Percentiles rank a stretch among this genome's conserved stretches.
Conservation (phyloP, 306 rosid genomes). For the Vigna radiata region DNA sequence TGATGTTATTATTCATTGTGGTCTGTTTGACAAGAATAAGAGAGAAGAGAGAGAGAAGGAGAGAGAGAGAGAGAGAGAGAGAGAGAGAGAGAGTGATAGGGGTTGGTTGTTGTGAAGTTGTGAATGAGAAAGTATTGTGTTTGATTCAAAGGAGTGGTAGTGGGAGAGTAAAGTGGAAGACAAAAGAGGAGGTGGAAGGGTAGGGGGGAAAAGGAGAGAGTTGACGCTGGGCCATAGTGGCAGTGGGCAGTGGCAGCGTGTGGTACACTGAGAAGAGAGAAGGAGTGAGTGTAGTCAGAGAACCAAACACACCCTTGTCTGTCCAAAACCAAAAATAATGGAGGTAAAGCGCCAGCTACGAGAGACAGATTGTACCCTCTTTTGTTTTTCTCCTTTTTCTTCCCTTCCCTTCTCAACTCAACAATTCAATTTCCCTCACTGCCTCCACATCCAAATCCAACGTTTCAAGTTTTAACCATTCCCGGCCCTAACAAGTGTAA, state of each 20-base stretch:
- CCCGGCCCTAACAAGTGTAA: slow-evolving; percentile 31
- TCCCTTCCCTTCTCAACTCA: not conserved
- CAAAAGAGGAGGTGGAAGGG: slow-evolving; percentile 29
- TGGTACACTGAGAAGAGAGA: slow-evolving; percentile 18
- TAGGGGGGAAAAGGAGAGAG: slow-evolving; percentile 60
- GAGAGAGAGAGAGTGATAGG: not conserved
- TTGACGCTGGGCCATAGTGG: slow-evolving; percentile 77
- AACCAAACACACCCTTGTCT: slow-evolving; percentile 17
- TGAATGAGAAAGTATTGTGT: not conserved
- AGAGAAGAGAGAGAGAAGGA: not conserved
- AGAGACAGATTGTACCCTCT: not conserved
- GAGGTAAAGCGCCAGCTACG: slow-evolving; percentile 25
- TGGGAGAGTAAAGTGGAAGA: slow-evolving; percentile 37
- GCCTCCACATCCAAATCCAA: not conserved
- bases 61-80: not conserved
- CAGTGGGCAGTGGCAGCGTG: slow-evolving; percentile 47
- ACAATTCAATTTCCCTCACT: not conserved
- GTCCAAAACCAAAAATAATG: slow-evolving; percentile 38
- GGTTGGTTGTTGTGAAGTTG: slow-evolving; percentile 2
- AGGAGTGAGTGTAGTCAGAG: slow-evolving; percentile 19
- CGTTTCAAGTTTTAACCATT: slow-evolving; percentile 21
- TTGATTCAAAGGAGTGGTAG: slow-evolving; percentile 29
- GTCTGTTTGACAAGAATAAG: not conserved
- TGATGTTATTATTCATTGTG: slow-evolving; percentile 36
- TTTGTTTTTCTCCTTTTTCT: not conserved